Evolutionary conservation across 2,329 filamentous ascomycete species (phyloP).

Genomic region (Venturia nashicola): DNA sequence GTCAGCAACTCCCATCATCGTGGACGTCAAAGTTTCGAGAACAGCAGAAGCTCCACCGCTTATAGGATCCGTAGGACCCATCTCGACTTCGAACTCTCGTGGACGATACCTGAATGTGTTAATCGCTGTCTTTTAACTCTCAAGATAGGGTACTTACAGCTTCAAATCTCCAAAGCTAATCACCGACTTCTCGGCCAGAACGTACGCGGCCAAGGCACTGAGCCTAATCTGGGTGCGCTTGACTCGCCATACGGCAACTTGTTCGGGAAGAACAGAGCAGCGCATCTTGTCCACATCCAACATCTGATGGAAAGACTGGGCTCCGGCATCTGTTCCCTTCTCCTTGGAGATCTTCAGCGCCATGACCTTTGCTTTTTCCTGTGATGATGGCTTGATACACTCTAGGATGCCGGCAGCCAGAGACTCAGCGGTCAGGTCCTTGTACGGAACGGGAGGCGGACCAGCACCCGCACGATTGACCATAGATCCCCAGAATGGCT

Average conservation of each 20-base stretch:
- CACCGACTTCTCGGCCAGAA: slow-evolving; percentile 9
- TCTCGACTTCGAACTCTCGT: slow-evolving; percentile 26
- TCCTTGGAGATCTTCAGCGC: slow-evolving; percentile 30
- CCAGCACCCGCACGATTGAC: slow-evolving; percentile 37
- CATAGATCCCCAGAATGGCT: slow-evolving; percentile 44
- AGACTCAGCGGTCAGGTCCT: slow-evolving; percentile 30
- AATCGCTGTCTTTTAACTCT: not conserved
- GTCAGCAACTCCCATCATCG: slow-evolving; percentile 75
- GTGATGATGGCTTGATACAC: slow-evolving; percentile 28
- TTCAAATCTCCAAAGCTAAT: slow-evolving; percentile 11
- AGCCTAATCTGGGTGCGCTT: slow-evolving; percentile 11
- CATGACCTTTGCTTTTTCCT: slow-evolving; percentile 25
- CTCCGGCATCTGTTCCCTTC: slow-evolving; percentile 28
- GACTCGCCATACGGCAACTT: slow-evolving; percentile 55
- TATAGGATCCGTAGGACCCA: slow-evolving; percentile 27
- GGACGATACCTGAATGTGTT: slow-evolving; percentile 20
- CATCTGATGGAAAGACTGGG: slow-evolving; percentile 32
- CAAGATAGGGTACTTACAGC: slow-evolving; percentile 3
- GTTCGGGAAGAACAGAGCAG: slow-evolving; percentile 56
- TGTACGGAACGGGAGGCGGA: slow-evolving; percentile 34
- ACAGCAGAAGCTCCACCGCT: slow-evolving; percentile 55
- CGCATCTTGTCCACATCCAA: slow-evolving; percentile 54
- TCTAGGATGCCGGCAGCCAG: slow-evolving; percentile 34
- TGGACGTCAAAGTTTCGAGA: slow-evolving; percentile 67
- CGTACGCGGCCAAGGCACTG: slow-evolving; percentile 11